Evolutionary conservation across 306 rosid genomes (phyloP).

Genomic region (Alnus glutinosa): DNA sequence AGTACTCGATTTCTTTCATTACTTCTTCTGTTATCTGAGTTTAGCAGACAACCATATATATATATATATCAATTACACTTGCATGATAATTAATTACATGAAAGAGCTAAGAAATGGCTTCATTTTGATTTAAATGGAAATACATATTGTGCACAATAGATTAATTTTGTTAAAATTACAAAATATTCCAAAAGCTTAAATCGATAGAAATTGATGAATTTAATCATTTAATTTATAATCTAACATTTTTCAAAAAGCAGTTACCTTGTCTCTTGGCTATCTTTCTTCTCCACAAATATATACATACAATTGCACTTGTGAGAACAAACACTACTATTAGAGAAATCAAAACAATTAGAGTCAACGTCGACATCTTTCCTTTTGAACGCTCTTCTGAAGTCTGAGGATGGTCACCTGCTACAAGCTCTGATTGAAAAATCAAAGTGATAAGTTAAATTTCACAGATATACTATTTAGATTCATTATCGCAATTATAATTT

Average conservation of each 20-base stretch:
- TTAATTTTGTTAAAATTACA: too few species aligned
- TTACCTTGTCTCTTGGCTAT: conserved; percentile 18
- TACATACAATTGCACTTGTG: conserved; percentile 7
- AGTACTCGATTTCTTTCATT: not conserved
- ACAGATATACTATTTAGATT: too few species aligned
- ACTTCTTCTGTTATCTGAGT: not conserved
- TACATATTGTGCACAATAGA: too few species aligned
- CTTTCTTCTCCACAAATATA: conserved; percentile 13
- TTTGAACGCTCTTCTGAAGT: not conserved
- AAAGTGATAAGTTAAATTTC: too few species aligned
- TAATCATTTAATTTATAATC: too few species aligned
- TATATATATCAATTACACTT: too few species aligned
- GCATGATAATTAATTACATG: not conserved
- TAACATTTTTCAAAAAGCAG: not conserved
- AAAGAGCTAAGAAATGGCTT: not conserved
- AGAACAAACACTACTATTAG: not conserved
- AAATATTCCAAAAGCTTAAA: too few species aligned
- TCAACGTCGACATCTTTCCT: not conserved
- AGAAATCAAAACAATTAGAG: not conserved
- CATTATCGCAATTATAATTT: too few species aligned
- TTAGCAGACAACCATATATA: not conserved
- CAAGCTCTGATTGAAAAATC: not conserved
- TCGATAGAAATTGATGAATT: too few species aligned
- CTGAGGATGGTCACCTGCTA: not conserved
- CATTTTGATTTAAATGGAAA: not conserved